A percentile compares a stretch with the other conserved stretches of the same genome.
Conservation (phyloP, 768 basidiomycete species). For the Lactifluus rugatus region DNA sequence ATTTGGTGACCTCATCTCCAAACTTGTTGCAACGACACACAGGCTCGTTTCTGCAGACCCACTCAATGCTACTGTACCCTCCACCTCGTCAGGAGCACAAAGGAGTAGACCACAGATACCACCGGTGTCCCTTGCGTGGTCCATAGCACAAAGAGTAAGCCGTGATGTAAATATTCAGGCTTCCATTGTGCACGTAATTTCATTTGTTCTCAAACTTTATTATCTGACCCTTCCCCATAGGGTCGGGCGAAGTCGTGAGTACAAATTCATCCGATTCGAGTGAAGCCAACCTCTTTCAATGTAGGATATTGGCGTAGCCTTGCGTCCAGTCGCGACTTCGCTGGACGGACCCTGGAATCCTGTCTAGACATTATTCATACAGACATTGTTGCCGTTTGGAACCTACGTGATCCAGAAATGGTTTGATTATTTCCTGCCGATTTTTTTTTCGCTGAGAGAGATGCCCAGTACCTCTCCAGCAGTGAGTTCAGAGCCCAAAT, state of each 20-base stretch:
- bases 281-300: too few relatives aligned
- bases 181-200: neutral
- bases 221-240: neutral
- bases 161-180: neutral
- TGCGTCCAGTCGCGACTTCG: neutral
- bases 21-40: neutral
- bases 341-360: conserved; percentile 58
- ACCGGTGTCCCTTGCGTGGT: neutral
- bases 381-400: neutral
- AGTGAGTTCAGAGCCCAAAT: neutral
- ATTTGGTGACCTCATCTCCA: neutral
- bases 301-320: conserved; percentile 1
- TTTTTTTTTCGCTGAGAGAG: neutral
- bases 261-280: too few relatives aligned
- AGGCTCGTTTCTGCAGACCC: neutral
- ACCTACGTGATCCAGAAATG: neutral
- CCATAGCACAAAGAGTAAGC: neutral
- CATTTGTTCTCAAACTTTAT: neutral
- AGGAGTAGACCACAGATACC: neutral
- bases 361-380: conserved; percentile 27
- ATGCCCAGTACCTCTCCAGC: neutral
- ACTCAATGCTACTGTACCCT: neutral
- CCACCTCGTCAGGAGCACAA: neutral
- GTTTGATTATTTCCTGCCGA: neutral
- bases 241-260: neutral